Base-by-base conservation (phyloP, 805 yeast species). In the Barnettozyma botsteinii region DNA sequence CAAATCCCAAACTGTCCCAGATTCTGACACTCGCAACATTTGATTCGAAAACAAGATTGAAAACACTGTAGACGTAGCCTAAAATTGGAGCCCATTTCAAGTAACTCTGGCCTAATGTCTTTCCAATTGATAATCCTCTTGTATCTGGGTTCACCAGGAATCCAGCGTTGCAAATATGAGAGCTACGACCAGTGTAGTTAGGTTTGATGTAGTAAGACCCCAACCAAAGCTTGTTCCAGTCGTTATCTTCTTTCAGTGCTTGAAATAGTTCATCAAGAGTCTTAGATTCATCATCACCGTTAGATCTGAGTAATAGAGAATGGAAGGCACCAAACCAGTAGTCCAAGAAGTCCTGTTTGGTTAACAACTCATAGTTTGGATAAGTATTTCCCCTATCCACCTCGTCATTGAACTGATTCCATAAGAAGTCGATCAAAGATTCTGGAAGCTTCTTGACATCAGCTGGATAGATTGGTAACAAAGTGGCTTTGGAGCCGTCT, bases 81-180 rank as follows among this genome's bases (percentile, higher is more conserved):
- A 89, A 62, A 36, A 69, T 53, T 0, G 94, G 89, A 0, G 93
- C 96, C 76, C 81, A 78, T 37, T 62, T 56, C 33, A 87, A 56
- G 56, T 85, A 89, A 31, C 72, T 63, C 41, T 64, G 64, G 5
- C 94, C 97, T 55, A 89, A 55, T n/a, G 71, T 71, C 26, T 64
- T 69, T 2, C 96, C 96, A 13, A 85, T 60, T 9, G 83, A 81
- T 34, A 69, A 59, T 0, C 94, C 93, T 46, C 97, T 70, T 20
- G 65, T 64, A 0, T 47, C 47, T 8, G 69, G 66, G 43, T 73
- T 73, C 7, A 89, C 95, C 10, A 87, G 57, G 55, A 89, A 89
- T 0, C 94, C 96, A 0, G 80, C 96, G 57, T 89, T 89, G 53
- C 96, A 86, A 22, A 77, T 81, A 53, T 89, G 96, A 0, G 93